A percentile compares a stretch with the other conserved stretches of the same genome.
Evolutionary conservation across 331 rosid genomes (phyloP).

Genomic region (Telfairia occidentalis): DNA sequence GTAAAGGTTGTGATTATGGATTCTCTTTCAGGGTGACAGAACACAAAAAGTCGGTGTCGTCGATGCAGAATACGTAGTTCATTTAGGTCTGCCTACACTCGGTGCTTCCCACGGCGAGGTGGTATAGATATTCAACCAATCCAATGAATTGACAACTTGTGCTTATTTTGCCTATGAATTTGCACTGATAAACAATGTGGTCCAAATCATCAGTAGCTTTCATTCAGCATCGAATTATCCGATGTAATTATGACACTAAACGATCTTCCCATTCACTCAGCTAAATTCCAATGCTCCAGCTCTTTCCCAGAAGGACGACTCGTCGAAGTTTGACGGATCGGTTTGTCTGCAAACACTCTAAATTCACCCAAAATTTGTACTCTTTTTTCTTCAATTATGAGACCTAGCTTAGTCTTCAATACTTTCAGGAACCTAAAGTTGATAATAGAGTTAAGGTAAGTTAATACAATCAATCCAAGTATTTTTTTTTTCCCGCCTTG

Average conservation of each 20-base stretch:
- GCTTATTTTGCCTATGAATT: not conserved
- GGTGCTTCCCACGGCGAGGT: conserved; percentile 38
- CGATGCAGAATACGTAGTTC: conserved; percentile 74
- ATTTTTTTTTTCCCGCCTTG: not conserved
- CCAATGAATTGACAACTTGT: not conserved
- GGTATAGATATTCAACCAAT: conserved; percentile 6
- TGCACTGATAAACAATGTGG: not conserved
- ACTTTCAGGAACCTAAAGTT: conserved; percentile 30
- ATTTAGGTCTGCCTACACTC: conserved; percentile 84
- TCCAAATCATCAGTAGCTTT: not conserved
- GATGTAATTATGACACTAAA: not conserved
- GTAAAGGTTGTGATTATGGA: conserved; percentile 19
- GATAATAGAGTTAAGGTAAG: conserved; percentile 43
- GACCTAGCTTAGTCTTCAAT: conserved; percentile 1
- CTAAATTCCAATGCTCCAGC: not conserved
- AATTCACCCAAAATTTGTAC: not conserved
- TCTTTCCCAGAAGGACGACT: not conserved
- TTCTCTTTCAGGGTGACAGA: conserved; percentile 62
- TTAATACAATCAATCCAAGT: not conserved
- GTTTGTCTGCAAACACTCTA: not conserved
- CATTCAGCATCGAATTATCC: not conserved
- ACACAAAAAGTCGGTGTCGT: conserved; percentile 65
- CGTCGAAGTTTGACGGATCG: not conserved
- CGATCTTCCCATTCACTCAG: not conserved
- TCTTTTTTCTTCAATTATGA: conserved; percentile 1